Base-by-base conservation (phyloP, 2,329 filamentous ascomycete genomes). In the Ophiostoma piceae region DNA sequence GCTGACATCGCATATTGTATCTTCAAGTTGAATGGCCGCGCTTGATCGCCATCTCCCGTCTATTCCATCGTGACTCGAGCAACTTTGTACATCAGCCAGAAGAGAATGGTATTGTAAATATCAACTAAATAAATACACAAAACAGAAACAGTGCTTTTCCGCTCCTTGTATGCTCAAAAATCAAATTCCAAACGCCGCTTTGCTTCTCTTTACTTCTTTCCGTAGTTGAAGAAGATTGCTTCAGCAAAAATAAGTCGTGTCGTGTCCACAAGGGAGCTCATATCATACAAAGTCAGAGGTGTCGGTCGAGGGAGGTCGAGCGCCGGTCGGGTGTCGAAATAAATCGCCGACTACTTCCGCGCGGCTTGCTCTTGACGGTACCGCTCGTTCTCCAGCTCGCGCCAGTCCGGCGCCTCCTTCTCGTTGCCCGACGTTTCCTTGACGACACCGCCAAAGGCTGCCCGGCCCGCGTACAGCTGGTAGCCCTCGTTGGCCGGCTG, bases 391-490 rank as follows among this genome's bases (percentile, higher is more conserved):
- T 90, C 87, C 22, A 84, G 75, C 75, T 89, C 87, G 72, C 87
- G 82, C 87, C 87, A 90, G 76, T 90, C 87, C 74, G 79, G 79
- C 43, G 84, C 82, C 69, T 82, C 83, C 69, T 84, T 84, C 77
- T 91, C 90, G 78, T 91, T 87, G 64, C 89, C 90, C 75, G 85
- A 87, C 67, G 88, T 89, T 79, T 86, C 84, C 79, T 86, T 87
- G 72, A 87, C 86, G n/a, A 82, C 79, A 71, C 87, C 85, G 12
- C 82, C 82, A 77, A 91, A 92, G 9, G 90, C 90, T 65, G 88
- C 84, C 76, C 87, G 88, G 41, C 92, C 92, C 19, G 89, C 92
- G 79, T 96, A 96, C 74, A 96, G 79, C 82, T 95, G 89, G 77
- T 88, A 87, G 3, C 86, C 85, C 22, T 71, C 67, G 32, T 47